Conservation (phyloP, 108 stramenopile genomes). For the Fragilariopsis cylindrus region DNA sequence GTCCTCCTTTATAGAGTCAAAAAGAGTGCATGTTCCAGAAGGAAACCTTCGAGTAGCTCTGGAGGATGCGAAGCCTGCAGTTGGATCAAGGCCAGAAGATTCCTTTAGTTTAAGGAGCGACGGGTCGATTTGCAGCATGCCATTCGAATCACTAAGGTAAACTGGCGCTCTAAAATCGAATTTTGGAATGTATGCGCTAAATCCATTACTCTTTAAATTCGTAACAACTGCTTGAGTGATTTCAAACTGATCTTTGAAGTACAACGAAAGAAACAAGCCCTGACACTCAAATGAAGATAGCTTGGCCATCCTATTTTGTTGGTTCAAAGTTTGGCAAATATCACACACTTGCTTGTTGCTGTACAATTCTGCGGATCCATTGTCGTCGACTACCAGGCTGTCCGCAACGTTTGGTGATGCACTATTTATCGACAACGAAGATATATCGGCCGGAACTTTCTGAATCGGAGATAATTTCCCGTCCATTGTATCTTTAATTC, state of each 20-base stretch:
- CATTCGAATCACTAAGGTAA: constrained; percentile 48
- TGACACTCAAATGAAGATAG: constrained; percentile 65
- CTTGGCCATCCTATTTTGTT: constrained; percentile 57
- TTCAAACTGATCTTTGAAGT: constrained; percentile 48
- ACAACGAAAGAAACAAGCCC: constrained; percentile 58
- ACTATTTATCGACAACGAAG: not conserved
- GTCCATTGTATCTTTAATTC: constrained; percentile 13
- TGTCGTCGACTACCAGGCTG: not conserved
- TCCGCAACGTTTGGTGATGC: not conserved
- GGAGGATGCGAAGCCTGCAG: constrained; percentile 42
- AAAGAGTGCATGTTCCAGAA: constrained; percentile 34
- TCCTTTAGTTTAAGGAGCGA: constrained; percentile 30
- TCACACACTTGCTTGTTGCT: constrained; percentile 26
- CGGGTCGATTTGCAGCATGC: constrained; percentile 57
- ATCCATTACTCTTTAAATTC: constrained; percentile 43
- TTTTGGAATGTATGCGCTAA: constrained; percentile 56
- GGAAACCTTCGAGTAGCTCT: constrained; percentile 36
- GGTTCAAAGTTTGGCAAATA: constrained; percentile 57
- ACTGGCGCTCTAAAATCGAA: constrained; percentile 63
- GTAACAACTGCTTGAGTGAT: constrained; percentile 51
- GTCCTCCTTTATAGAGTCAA: constrained; percentile 21
- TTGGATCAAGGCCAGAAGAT: constrained; percentile 37
- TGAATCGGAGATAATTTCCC: not conserved
- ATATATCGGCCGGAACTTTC: not conserved
- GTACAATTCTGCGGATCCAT: constrained; percentile 25